Conservation (phyloP, 2,329 filamentous ascomycete species). For the Tolypocladium paradoxum region DNA sequence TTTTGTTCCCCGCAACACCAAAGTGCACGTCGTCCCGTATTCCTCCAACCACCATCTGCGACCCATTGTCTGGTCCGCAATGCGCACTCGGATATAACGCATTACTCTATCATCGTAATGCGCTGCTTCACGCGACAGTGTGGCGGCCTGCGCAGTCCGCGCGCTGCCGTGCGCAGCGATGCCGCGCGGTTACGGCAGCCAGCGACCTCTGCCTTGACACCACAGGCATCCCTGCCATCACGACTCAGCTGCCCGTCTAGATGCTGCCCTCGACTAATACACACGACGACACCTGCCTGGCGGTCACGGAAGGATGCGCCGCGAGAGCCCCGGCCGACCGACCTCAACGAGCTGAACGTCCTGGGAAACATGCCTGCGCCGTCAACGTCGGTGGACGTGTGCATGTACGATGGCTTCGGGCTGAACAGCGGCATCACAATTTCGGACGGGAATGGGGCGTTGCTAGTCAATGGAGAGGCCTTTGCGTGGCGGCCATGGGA, state of each 20-base stretch:
- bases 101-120: background rate
- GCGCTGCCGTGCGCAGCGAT: constrained; percentile 7
- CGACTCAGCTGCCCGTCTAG: background rate
- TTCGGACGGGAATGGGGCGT: constrained; percentile 55
- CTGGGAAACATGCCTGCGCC: constrained; percentile 65
- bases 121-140: constrained; percentile 11
- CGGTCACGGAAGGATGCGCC: constrained; percentile 12
- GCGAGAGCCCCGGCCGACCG: constrained; percentile 31
- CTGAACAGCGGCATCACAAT: constrained; percentile 73
- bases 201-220: background rate
- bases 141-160: constrained; percentile 9
- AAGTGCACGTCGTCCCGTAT: background rate
- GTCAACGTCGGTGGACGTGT: constrained; percentile 74
- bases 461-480: constrained; percentile 78
- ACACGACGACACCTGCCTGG: constrained; percentile 5
- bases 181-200: background rate
- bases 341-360: constrained; percentile 70
- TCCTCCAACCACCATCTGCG: background rate
- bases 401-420: constrained; percentile 72
- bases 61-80: background rate
- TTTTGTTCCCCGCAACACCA: background rate
- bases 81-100: background rate
- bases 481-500: constrained; percentile 85
- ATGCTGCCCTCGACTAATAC: constrained; percentile 1
- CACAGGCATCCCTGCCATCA: background rate